Evolutionary conservation across 257 asterid genomes (phyloP).

Genomic region (Jasminum sambac): DNA sequence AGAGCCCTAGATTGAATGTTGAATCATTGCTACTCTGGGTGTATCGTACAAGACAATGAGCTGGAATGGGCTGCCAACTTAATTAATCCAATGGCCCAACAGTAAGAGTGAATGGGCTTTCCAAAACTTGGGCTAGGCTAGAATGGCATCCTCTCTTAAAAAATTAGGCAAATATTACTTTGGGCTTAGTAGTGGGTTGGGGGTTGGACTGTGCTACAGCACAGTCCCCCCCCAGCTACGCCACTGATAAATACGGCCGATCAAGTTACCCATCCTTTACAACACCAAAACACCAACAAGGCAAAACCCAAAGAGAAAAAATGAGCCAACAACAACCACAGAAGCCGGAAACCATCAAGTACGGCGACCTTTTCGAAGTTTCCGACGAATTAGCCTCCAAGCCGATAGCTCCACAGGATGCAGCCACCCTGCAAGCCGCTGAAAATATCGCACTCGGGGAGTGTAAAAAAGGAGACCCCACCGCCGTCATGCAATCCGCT

Average conservation of each 20-base stretch:
- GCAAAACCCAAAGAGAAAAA: neutral
- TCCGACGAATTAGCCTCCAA: constrained; percentile 54
- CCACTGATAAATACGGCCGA: neutral
- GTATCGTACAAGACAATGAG: no score
- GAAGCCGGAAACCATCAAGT: constrained; percentile 43
- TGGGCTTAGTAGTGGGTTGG: no score
- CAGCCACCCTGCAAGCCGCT: constrained; percentile 60
- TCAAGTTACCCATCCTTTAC: neutral
- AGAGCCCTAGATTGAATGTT: no score
- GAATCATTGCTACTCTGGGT: no score
- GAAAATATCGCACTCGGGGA: constrained; percentile 54
- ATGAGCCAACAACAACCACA: constrained; percentile 62
- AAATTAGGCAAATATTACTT: no score
- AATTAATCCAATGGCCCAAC: no score
- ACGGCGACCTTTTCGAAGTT: constrained; percentile 66
- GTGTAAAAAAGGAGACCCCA: constrained; percentile 50
- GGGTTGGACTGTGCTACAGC: no score
- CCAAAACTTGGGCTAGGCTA: no score
- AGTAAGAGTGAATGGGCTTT: no score
- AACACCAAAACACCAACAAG: neutral
- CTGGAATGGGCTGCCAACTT: no score
- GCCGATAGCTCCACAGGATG: constrained; percentile 63
- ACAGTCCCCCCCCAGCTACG: no score
- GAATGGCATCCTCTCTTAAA: no score
- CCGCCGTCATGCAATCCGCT: constrained; percentile 60